Base-by-base conservation (phyloP, 108 stramenopile genomes). In the Schizochytrium sp. region DNA sequence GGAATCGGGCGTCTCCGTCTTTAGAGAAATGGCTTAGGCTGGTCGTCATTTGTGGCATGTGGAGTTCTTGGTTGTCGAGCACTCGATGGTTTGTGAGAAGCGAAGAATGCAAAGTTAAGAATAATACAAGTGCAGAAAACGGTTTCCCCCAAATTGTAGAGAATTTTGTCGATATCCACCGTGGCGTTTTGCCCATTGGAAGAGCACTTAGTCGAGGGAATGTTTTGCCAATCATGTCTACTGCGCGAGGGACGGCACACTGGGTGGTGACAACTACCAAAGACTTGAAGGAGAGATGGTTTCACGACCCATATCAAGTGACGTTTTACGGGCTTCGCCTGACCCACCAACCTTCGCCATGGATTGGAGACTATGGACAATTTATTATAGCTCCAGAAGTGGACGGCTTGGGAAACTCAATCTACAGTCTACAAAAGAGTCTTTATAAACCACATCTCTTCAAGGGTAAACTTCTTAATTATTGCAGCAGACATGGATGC, bases 331-430 rank as follows among this genome's bases (percentile, higher is more conserved):
- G 90, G 60, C 45, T 91, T 8, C 69, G 90, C n/a, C 83, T 69
- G 64, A 91, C 90, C 19, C 90, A 91, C 72, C 90, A 91, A 73
- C 90, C 90, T 7, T 89, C 88, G 7, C 90, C 90, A 8, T 91
- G 90, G 90, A 91, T 91, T 72, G 88, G 88, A 4, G 90, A 91
- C 57, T 91, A 88, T 2, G 90, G 88, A 17, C 49, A 59, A 45
- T 89, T 91, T 17, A 46, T 88, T 0, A 46, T 91, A 13, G 47
- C 28, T 5, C 50, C 76, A 3, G 50, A 83, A 28, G 28, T 83
- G 2, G 76, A 83, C 28, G 53, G 53, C 7, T 3, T 83, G 8
- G 40, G 5, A 10, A 55, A 49, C 15, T 53, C 76, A 10, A 55
- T 55, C 76, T 83, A 55, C 53, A 55, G 76, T 49, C 50, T 83